Conservation (phyloP, 345 rosid genomes). For the Gossypium mustelinum region DNA sequence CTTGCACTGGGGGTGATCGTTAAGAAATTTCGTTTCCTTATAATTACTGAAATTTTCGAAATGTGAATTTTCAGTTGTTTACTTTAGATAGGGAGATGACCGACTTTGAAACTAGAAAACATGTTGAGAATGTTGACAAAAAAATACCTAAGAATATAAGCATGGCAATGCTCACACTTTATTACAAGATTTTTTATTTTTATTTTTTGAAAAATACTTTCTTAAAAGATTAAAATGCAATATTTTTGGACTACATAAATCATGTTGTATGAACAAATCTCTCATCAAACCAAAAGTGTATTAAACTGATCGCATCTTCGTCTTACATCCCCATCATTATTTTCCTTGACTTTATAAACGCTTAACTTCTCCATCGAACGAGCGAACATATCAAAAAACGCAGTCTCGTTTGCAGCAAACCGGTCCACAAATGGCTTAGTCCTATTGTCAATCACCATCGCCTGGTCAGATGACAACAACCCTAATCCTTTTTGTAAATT, state of each 20-base stretch:
- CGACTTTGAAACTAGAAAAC: neutral
- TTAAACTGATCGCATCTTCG: conserved; percentile 30
- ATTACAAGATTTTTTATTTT: too few species aligned
- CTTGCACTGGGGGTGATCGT: too few species aligned
- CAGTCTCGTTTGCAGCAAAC: conserved; percentile 39
- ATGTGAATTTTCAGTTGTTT: neutral
- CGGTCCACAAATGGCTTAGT: conserved; percentile 46
- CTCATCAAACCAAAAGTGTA: conserved; percentile 14
- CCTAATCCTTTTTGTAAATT: conserved; percentile 55
- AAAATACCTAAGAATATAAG: too few species aligned
- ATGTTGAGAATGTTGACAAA: neutral
- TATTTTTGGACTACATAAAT: too few species aligned
- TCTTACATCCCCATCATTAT: neutral
- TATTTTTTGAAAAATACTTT: too few species aligned
- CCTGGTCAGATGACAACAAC: conserved; percentile 41
- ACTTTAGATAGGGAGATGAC: neutral
- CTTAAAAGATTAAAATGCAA: too few species aligned
- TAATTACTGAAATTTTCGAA: neutral
- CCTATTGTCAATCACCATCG: conserved; percentile 39
- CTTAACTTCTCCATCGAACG: neutral
- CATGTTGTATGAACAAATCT: too few species aligned
- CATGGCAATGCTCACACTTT: too few species aligned
- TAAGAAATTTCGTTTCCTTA: neutral
- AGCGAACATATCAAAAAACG: neutral
- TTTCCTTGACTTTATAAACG: neutral